Base-by-base conservation (phyloP, 2,329 filamentous ascomycete genomes). In the Fusarium staphyleae region DNA sequence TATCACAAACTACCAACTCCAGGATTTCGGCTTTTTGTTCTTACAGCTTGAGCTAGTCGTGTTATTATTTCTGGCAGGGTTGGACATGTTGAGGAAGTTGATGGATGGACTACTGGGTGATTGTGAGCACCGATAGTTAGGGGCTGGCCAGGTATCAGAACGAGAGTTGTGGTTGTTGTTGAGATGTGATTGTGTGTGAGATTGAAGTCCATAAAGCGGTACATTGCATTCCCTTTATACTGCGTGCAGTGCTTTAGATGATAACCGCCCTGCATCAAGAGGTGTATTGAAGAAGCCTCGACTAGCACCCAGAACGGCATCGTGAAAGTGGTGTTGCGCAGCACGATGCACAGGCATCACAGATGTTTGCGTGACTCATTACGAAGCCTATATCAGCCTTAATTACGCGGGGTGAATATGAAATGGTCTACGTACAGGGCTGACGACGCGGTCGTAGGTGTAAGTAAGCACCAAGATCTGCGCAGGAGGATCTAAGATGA, bases 291-390 rank as follows among this genome's bases (percentile, higher is more conserved):
- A 24, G 5, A 6, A 9, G 8, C 5, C 22, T 24, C 19, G 19
- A 22, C 19, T 4, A 22, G 22, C 7, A 8, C 22, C 22, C 22
- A 8, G 16, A n/a, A 22, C 5, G 22, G 14, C 34, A 24, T 26
- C 22, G 34, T 16, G 35, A 15, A 8, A 28, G 10, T 22, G 32
- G 42, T 46, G 32, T 54, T 60, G 55, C 49, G 55, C 51, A 63
- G 40, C 30, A 37, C 46, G 14, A 44, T 45, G 24, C 15, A 22
- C 32, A 51, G 30, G 22, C 45, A 48, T n/a, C 48, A 28, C 11
- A 33, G 35, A 5, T 11, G 24, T 37, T 58, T 63, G 48, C 63
- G 65, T 67, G 63, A 67, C 42, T 68, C 66, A 65, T 66, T 48
- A 68, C 63, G 62, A 52, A 54, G 11, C 34, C 18, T 32, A 14